Evolutionary conservation across 495 filamentous ascomycete genomes (phyloP), one percentile per base, ranked within the genome.

Genomic region (Podospora pseudocomata): DNA sequence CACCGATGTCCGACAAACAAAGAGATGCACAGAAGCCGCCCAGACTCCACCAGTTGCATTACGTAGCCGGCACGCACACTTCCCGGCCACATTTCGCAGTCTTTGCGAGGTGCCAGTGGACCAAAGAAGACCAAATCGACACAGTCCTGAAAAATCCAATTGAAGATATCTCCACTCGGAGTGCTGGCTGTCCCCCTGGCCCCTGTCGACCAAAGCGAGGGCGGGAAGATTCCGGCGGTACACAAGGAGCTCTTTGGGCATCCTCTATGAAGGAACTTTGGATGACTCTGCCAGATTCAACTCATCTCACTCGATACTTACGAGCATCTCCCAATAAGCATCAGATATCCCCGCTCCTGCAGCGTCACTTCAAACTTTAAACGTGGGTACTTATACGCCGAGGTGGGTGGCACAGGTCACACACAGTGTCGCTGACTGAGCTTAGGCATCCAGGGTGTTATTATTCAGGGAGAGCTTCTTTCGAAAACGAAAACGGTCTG

Each of bases 401-500:
- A 11, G 6, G 34, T 13, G 2, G 39, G 30, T 32, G 30, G 7
- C 30, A 32, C 15, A 49, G 39, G 39, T 49, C 13, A 49, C 34
- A 39, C 39, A 49, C 3, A 49, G 39, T 13, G 39, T 6, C 39
- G 39, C 39, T 49, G 39, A 49, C 39, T 49, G 39, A 49, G 39
- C 39, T 49, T 49, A 49, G 39, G 39, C 39, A 49, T 49, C 39
- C 39, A 49, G 39, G 39, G 39, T 49, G 5, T 49, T 49, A 16
- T 49, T 49, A 23, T 7, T 32, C 39, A 49, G 15, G 39, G 39
- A 49, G 39, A 49, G 39, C 39, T 49, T 49, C 5, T 16, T 61
- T 9, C 59, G 59, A 61, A 61, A 61, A 61, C 59, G 59, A 61
- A 61, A 49, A 49, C 39, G 39, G 39, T 13, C 30, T 32, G 7